Conservation (phyloP, 2,329 filamentous ascomycete species). For the Colletotrichum sp. region DNA sequence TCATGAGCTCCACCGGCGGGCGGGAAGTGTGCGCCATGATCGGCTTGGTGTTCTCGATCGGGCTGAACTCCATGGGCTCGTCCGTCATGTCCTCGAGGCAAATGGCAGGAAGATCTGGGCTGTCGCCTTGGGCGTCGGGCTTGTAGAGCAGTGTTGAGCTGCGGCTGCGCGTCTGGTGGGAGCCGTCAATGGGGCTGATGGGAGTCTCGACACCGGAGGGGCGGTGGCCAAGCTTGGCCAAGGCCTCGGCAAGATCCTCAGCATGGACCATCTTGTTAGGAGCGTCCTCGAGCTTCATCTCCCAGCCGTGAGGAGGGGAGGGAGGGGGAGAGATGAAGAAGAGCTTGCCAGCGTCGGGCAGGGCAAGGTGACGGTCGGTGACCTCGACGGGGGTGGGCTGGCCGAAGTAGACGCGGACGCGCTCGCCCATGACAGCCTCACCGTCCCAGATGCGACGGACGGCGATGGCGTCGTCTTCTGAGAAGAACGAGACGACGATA, state of each 20-base stretch:
- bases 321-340: slow-evolving; percentile 77
- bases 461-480: slow-evolving; percentile 70
- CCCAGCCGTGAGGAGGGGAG: slow-evolving; percentile 72
- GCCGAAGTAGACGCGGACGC: slow-evolving; percentile 73
- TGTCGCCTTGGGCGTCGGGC: slow-evolving; percentile 56
- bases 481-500: slow-evolving; percentile 81
- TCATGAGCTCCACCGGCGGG: slow-evolving; percentile 71
- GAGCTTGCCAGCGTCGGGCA: slow-evolving; percentile 72
- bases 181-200: slow-evolving; percentile 46
- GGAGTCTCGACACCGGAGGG: slow-evolving; percentile 35
- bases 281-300: slow-evolving; percentile 70
- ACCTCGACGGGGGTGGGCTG: slow-evolving; percentile 62
- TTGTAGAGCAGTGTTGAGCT: slow-evolving; percentile 72
- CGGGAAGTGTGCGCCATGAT: slow-evolving; percentile 65
- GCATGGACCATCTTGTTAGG: slow-evolving; percentile 74
- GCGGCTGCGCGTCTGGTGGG: slow-evolving; percentile 54
- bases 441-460: slow-evolving; percentile 78
- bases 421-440: slow-evolving; percentile 73
- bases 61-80: slow-evolving; percentile 50
- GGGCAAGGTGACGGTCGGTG: slow-evolving; percentile 64
- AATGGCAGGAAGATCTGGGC: slow-evolving; percentile 66
- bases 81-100: slow-evolving; percentile 72
- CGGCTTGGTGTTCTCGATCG: slow-evolving; percentile 46
- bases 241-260: slow-evolving; percentile 70
- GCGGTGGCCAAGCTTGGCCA: slow-evolving; percentile 65